Conservation (phyloP, 768 basidiomycete species). For the Tylopilus balloui region DNA sequence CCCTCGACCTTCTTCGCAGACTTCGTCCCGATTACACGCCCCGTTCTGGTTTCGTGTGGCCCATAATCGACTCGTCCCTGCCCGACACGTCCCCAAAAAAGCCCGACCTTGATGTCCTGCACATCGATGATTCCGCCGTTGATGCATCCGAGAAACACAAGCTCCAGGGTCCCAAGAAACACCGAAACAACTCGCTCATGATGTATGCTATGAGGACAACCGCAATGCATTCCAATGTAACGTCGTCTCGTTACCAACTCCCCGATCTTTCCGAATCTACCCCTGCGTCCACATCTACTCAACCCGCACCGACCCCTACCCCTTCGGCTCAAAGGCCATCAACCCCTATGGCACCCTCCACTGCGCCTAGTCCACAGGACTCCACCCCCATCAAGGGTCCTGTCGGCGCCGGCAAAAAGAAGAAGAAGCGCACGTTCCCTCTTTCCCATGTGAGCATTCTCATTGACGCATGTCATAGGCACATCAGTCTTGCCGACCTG, state of each 20-base stretch:
- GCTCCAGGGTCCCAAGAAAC: slow-evolving; percentile 42
- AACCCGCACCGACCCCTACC: slow-evolving; percentile 33
- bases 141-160: slow-evolving; percentile 22
- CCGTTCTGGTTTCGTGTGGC: slow-evolving; percentile 81
- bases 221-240: slow-evolving; percentile 59
- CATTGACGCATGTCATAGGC: slow-evolving; percentile 15
- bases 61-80: slow-evolving; percentile 58
- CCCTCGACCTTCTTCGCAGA: slow-evolving; percentile 66
- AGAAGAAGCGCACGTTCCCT: slow-evolving; percentile 60
- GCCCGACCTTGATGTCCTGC: slow-evolving; percentile 26
- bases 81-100: slow-evolving; percentile 42
- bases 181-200: slow-evolving; percentile 65
- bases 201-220: slow-evolving; percentile 79
- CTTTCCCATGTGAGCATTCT: neutral
- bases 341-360: slow-evolving; percentile 32
- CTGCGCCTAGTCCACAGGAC: slow-evolving; percentile 44
- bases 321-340: slow-evolving; percentile 28
- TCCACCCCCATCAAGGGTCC: slow-evolving; percentile 39
- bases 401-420: slow-evolving; percentile 60
- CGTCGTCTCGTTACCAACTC: slow-evolving; percentile 40
- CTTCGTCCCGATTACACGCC: slow-evolving; percentile 82
- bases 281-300: slow-evolving; percentile 19
- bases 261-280: slow-evolving; percentile 27
- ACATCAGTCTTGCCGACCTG: slow-evolving; percentile 23
- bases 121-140: slow-evolving; percentile 18